These are phyloP conservation scores for Hanseniaspora nectarophila DNA, from an alignment of 805 yeast species.

Conservation along the genomic window DNA sequence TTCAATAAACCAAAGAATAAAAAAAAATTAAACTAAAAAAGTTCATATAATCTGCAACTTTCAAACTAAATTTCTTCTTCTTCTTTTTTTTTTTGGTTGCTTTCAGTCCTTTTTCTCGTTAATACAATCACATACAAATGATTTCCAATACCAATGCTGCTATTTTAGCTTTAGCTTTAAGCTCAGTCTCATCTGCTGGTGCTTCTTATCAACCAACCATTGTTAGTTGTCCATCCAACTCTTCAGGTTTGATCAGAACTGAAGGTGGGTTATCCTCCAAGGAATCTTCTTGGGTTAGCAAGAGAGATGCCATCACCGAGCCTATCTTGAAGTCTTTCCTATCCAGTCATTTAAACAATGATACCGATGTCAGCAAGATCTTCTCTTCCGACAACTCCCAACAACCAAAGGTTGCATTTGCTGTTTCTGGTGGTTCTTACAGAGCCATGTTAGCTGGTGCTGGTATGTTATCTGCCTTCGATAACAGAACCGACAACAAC, in stretches of 20 bases:
- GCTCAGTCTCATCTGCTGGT: slow-evolving; percentile 35
- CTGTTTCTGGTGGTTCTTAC: slow-evolving; percentile 81
- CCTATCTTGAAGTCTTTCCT: slow-evolving; percentile 10
- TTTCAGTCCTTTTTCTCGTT: not conserved
- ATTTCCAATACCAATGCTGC: slow-evolving; percentile 1
- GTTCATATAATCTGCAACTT: not conserved
- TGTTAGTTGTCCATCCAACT: slow-evolving; percentile 38
- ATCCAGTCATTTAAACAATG: slow-evolving; percentile 15
- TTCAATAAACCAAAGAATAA: too few species aligned
- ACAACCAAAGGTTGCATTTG: slow-evolving; percentile 39
- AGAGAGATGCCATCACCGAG: slow-evolving; percentile 19
- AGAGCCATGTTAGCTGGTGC: slow-evolving; percentile 82
- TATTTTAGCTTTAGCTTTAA: slow-evolving; percentile 39
- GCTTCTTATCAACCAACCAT: slow-evolving; percentile 42
- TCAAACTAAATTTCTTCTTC: not conserved
- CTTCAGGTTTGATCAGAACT: slow-evolving; percentile 29
- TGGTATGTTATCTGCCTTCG: slow-evolving; percentile 69
- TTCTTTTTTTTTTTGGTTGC: not conserved
- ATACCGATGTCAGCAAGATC: slow-evolving; percentile 19
- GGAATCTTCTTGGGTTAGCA: slow-evolving; percentile 41
- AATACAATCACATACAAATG: slow-evolving; percentile 2
- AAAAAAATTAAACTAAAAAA: not conserved
- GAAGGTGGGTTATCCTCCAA: slow-evolving; percentile 35
- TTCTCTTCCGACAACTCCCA: slow-evolving; percentile 19
- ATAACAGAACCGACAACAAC: slow-evolving; percentile 52